These are phyloP conservation scores for Penicillium herquei DNA, from an alignment of 495 filamentous ascomycete genomes.

Conservation along the genomic window DNA sequence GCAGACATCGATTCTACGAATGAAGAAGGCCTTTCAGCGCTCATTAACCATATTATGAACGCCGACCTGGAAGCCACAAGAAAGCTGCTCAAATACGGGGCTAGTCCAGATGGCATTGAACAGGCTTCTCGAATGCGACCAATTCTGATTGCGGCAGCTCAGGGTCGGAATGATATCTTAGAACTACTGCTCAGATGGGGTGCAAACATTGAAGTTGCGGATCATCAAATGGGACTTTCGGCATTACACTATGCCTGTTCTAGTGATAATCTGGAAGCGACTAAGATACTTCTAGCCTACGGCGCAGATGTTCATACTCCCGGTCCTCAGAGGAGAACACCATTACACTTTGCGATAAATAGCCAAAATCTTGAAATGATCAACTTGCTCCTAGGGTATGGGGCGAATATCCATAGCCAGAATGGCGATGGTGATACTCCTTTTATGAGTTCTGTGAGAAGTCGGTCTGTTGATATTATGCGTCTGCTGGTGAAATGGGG, in stretches of 20 bases:
- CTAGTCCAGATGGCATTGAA: constrained; percentile 10
- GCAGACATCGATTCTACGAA: not conserved
- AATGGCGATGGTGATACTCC: constrained; percentile 22
- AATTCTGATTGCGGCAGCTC: constrained; percentile 13
- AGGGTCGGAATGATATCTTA: constrained; percentile 10
- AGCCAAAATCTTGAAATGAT: constrained; percentile 20
- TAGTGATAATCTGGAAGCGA: constrained; percentile 8
- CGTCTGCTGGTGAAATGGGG: not conserved
- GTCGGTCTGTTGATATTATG: not conserved
- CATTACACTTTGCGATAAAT: constrained; percentile 43
- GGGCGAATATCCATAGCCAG: constrained; percentile 19
- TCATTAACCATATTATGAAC: constrained; percentile 9
- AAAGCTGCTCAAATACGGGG: constrained; percentile 19
- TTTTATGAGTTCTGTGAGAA: not conserved
- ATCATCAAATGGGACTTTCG: constrained; percentile 1
- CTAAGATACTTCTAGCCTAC: constrained; percentile 11
- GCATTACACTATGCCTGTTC: constrained; percentile 13
- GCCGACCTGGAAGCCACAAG: constrained; percentile 1
- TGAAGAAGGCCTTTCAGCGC: constrained; percentile 1
- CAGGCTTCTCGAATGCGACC: not conserved
- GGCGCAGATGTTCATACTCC: constrained; percentile 13
- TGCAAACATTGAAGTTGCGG: constrained; percentile 13
- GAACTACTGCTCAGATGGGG: constrained; percentile 15
- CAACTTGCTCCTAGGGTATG: constrained; percentile 21
- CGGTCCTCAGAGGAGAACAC: constrained; percentile 26